These are phyloP conservation scores for Metschnikowia bowlesiae DNA, from an alignment of 805 yeast genomes.

Conservation along the genomic window DNA sequence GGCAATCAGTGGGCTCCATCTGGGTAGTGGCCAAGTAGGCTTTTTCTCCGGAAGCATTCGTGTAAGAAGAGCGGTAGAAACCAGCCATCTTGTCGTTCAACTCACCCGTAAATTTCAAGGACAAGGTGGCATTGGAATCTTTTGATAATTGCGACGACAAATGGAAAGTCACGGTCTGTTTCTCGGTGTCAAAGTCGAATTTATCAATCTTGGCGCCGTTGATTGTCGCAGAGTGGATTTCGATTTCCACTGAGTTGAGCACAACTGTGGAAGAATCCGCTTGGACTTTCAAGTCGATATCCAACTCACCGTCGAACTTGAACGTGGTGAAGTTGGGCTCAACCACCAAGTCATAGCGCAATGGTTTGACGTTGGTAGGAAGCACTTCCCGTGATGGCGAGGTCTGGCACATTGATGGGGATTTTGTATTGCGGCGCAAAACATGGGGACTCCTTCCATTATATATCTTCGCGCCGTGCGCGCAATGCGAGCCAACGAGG, in stretches of 20 bases:
- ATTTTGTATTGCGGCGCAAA: background rate
- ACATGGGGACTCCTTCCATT: background rate
- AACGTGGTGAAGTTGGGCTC: conserved; percentile 49
- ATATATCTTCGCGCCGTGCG: background rate
- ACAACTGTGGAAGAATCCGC: conserved; percentile 44
- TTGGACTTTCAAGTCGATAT: conserved; percentile 51
- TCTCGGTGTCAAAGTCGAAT: conserved; percentile 32
- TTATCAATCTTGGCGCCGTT: conserved; percentile 23
- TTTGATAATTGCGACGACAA: conserved; percentile 31
- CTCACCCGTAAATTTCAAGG: conserved; percentile 53
- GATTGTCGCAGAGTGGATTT: conserved; percentile 46
- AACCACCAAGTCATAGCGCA: conserved; percentile 37
- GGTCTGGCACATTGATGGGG: conserved; percentile 6
- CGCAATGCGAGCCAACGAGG: background rate
- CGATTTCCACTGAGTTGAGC: conserved; percentile 64
- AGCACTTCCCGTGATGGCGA: conserved; percentile 34
- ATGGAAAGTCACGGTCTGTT: conserved; percentile 38
- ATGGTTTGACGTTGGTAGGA: conserved; percentile 41
- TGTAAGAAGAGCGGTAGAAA: conserved; percentile 67
- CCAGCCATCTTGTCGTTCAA: conserved; percentile 81
- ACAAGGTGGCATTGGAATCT: conserved; percentile 41
- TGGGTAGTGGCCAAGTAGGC: conserved; percentile 79
- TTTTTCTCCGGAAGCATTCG: conserved; percentile 52
- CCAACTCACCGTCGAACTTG: conserved; percentile 53
- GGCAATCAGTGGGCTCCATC: conserved; percentile 83